Base-by-base conservation (phyloP, 805 yeast genomes). In the Wickerhamiella qilinensis region DNA sequence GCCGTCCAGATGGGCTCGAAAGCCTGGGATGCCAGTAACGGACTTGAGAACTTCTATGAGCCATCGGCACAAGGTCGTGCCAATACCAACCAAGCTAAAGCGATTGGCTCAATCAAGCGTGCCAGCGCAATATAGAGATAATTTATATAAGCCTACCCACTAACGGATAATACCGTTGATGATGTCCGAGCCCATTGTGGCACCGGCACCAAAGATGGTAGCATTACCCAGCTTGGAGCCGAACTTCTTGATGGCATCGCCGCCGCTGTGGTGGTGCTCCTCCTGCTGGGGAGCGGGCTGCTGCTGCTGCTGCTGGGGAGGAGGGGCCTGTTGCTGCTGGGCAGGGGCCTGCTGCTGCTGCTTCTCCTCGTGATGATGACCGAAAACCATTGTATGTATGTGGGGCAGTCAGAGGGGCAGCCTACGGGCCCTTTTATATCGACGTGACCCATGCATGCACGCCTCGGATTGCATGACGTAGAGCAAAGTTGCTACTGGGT, bases 131-230 rank as follows among this genome's bases (percentile, higher is more conserved):
- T n/a, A n/a, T n/a, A n/a, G n/a, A n/a, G n/a, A n/a, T n/a, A n/a
- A n/a, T n/a, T n/a, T n/a, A n/a, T n/a, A n/a, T n/a, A n/a, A n/a
- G n/a, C n/a, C n/a, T n/a, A n/a, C n/a, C 17, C 8, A n/a, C 7
- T 15, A 29, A 19, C 35, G 22, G 16, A 39, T 27, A 15, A 39
- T 35, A 9, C 40, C 35, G 27, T 78, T 73, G 22, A 85, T 80
- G 35, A 86, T 50, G 51, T 78, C 81, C 35, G 81, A 69, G 54
- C 95, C 95, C 40, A 85, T 65, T 2, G 94, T 76, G 28, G 94
- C 94, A 64, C 95, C 95, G 7, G 93, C 94, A 59, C 95, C 95
- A 46, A 82, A 86, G 33, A 84, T 75, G 19, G 91, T 85, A 18
- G 95, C 91, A 47, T 83, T 74, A 42, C 93, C 93, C 41, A 85